A percentile compares a stretch with the other conserved stretches of the same genome.
Conservation (phyloP, 169 alveolate genomes). For the Cryptosporidium baileyi region DNA sequence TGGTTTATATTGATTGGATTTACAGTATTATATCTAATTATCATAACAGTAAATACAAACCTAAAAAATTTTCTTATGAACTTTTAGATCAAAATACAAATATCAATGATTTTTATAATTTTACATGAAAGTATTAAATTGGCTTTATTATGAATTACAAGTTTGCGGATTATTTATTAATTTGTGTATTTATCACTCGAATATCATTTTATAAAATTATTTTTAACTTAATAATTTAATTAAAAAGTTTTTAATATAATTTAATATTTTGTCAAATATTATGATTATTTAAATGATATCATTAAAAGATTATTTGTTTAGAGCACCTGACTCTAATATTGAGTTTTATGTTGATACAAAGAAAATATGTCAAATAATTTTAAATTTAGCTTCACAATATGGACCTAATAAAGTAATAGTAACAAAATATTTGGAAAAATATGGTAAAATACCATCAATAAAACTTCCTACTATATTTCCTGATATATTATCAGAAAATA, state of each 20-base stretch:
- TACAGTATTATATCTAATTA: constrained; percentile 10
- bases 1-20: constrained; percentile 64
- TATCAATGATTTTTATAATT: not conserved
- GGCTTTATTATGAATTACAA: no score
- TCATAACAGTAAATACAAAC: not conserved
- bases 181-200: no score
- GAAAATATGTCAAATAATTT: constrained; percentile 10
- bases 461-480: not conserved
- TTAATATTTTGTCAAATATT: not conserved
- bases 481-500: constrained; percentile 9
- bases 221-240: no score
- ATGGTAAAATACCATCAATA: not conserved
- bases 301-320: not conserved
- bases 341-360: constrained; percentile 10
- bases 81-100: not conserved
- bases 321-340: not conserved
- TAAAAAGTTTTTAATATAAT: no score
- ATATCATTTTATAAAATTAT: no score
- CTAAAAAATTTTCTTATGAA: not conserved
- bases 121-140: not conserved
- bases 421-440: not conserved
- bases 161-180: no score
- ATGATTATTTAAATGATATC: constrained; percentile 42
- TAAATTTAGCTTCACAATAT: constrained; percentile 30
- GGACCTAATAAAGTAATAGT: constrained; percentile 41